Conservation (phyloP, 352 stramenopile genomes). For the Phytophthora aleatoria region DNA sequence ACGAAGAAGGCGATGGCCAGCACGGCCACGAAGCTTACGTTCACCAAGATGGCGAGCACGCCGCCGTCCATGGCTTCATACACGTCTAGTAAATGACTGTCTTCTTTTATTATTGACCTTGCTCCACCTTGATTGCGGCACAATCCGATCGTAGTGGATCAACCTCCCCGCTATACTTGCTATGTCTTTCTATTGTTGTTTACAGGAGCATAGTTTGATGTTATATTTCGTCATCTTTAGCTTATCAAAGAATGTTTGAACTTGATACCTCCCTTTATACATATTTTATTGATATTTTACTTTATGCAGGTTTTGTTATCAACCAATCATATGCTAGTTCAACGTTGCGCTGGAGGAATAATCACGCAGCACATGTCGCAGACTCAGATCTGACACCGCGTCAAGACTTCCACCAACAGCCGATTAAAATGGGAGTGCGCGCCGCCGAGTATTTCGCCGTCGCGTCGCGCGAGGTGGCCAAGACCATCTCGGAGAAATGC, state of each 20-base stretch:
- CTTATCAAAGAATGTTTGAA: not conserved
- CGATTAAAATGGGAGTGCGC: conserved; percentile 9
- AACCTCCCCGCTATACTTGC: no score
- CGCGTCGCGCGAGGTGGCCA: conserved; percentile 62
- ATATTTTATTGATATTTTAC: not conserved
- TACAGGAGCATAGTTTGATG: not conserved
- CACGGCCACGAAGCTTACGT: conserved; percentile 46
- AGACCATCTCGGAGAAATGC: conserved; percentile 76
- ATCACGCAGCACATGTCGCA: conserved; percentile 22
- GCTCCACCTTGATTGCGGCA: conserved; percentile 14
- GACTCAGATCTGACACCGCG: conserved; percentile 26
- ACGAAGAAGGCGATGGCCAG: conserved; percentile 58
- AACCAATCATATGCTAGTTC: conserved; percentile 27
- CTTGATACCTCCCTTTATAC: not conserved
- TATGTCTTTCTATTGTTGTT: conserved; percentile 4
- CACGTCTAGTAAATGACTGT: conserved; percentile 1
- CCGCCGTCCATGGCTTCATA: conserved; percentile 39
- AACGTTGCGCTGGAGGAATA: conserved; percentile 13
- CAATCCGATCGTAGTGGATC: conserved; percentile 8
- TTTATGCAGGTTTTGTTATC: not conserved
- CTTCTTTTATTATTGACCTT: conserved; percentile 3
- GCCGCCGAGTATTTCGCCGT: conserved; percentile 43
- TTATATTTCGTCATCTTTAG: not conserved
- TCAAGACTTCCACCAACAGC: not conserved
- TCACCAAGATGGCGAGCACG: conserved; percentile 42